Evolutionary conservation across 495 filamentous ascomycete genomes (phyloP).

Genomic region (Penicillium samsonianum): DNA sequence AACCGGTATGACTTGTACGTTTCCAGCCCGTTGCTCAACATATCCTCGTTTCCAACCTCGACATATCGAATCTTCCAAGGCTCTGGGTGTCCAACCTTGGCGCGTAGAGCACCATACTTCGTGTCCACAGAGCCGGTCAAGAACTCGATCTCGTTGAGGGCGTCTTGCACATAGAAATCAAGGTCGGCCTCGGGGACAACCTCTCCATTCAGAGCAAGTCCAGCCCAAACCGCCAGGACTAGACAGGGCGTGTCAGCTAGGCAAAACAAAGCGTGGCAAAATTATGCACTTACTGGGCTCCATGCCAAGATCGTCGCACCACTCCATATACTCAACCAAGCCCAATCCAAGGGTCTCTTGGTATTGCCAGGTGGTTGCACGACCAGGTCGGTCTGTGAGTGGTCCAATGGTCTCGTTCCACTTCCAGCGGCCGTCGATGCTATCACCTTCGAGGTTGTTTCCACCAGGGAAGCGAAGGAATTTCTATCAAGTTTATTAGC

Average conservation of each 20-base stretch:
- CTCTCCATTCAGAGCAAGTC: conserved; percentile 59
- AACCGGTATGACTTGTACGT: conserved; percentile 50
- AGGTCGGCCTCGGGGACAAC: conserved; percentile 34
- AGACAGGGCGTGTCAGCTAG: neutral
- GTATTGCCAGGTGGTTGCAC: conserved; percentile 62
- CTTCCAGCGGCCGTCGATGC: conserved; percentile 56
- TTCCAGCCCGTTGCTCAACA: conserved; percentile 37
- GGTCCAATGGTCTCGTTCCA: conserved; percentile 70
- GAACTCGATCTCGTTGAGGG: conserved; percentile 64
- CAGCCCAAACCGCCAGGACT: conserved; percentile 60
- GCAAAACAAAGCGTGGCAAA: neutral
- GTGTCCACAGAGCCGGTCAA: conserved; percentile 39
- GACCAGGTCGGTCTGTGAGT: conserved; percentile 62
- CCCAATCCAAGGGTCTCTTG: conserved; percentile 60
- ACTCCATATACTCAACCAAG: conserved; percentile 62
- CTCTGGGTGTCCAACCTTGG: conserved; percentile 46
- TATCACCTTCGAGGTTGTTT: conserved; percentile 64
- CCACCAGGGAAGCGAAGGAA: conserved; percentile 68
- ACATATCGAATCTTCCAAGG: conserved; percentile 52
- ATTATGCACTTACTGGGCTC: conserved; percentile 45
- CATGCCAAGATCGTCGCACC: conserved; percentile 62
- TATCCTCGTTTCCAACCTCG: conserved; percentile 61
- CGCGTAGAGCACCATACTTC: conserved; percentile 45
- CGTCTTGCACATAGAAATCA: conserved; percentile 52
- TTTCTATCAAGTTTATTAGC: conserved; percentile 35